Base-by-base conservation (phyloP, 1,284 basidiomycete species). In the Vanrija pseudolonga region DNA sequence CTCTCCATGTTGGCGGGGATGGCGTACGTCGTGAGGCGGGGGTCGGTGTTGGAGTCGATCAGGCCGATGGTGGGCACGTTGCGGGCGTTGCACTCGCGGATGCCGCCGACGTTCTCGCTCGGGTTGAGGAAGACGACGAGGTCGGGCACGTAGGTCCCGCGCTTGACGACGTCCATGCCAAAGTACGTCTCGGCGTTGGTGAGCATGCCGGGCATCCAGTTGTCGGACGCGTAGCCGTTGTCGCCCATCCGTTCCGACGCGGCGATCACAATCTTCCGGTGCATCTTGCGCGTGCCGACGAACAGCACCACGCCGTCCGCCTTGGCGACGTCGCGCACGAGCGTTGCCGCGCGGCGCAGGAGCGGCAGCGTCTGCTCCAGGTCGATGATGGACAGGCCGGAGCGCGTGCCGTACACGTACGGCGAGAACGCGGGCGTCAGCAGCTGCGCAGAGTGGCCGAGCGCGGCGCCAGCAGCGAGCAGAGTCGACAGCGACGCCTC, bases 1-100 rank as follows among this genome's bases (percentile, higher is more conserved):
- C 70, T 73, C 72, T 98, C 95, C 56, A 69, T 63, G 76, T 98
- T 99, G 38, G 91, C 94, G 1, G 94, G 95, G 67, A 99, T 97
- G 36, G 96, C 88, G 76, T 98, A 98, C 81, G 97, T 98, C 56
- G 98, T 94, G 37, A 93, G 81, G 18, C 96, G 85, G 6, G 96
- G 96, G 76, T 99, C 96, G 39, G 87, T 89, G 73, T 99, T 92
- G 24, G 92, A 90, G 77, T 99, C 96, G 56, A 94, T 84, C 60
- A 98, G 86, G 24, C 86, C 91, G 60, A 94, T 83, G 0, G 91
- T 94, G 0, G 91, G 91, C 47, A 94, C 83, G 67, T 91, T 86
- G 59, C 86, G 82, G 47, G 86, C 80, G 6, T 88, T 88, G 67
- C 89, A 91, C 78, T 95, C 91, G 51, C 86, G 84, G 68, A 95